Evolutionary conservation across 306 rosid genomes (phyloP).

Genomic region (Sesbania bispinosa): DNA sequence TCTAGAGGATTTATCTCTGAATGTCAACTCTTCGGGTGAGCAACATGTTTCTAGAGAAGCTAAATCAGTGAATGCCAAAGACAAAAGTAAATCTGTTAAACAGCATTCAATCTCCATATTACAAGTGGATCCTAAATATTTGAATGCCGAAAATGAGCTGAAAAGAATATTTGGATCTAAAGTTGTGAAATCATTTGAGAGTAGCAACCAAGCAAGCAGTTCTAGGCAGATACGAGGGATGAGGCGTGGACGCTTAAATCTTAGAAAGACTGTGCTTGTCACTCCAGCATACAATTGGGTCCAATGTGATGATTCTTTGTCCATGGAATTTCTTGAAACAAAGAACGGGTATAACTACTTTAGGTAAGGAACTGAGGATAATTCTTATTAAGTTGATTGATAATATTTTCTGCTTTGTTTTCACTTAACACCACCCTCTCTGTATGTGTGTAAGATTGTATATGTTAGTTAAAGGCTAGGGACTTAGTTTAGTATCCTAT

Average conservation of each 20-base stretch:
- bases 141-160: slow-evolving; percentile 90
- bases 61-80: slow-evolving; percentile 31
- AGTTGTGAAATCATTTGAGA: slow-evolving; percentile 89
- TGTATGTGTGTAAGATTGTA: neutral
- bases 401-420: neutral
- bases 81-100: slow-evolving; percentile 33
- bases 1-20: slow-evolving; percentile 54
- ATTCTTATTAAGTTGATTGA: slow-evolving; percentile 1
- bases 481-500: slow-evolving; percentile 9
- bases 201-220: slow-evolving; percentile 67
- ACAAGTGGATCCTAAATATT: slow-evolving; percentile 77
- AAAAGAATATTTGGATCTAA: slow-evolving; percentile 92
- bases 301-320: slow-evolving; percentile 86
- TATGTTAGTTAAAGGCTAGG: neutral
- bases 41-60: slow-evolving; percentile 26
- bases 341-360: slow-evolving; percentile 67
- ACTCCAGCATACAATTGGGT: slow-evolving; percentile 82
- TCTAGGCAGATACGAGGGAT: slow-evolving; percentile 82
- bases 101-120: slow-evolving; percentile 35
- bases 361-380: slow-evolving; percentile 48
- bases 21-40: slow-evolving; percentile 27
- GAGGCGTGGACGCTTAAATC: slow-evolving; percentile 58
- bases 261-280: slow-evolving; percentile 70
- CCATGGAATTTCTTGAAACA: slow-evolving; percentile 70
- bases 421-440: neutral